A percentile compares a stretch with the other conserved stretches of the same genome.
Conservation (phyloP, 2,329 filamentous ascomycete genomes). For the Pseudocercospora macadamiae region DNA sequence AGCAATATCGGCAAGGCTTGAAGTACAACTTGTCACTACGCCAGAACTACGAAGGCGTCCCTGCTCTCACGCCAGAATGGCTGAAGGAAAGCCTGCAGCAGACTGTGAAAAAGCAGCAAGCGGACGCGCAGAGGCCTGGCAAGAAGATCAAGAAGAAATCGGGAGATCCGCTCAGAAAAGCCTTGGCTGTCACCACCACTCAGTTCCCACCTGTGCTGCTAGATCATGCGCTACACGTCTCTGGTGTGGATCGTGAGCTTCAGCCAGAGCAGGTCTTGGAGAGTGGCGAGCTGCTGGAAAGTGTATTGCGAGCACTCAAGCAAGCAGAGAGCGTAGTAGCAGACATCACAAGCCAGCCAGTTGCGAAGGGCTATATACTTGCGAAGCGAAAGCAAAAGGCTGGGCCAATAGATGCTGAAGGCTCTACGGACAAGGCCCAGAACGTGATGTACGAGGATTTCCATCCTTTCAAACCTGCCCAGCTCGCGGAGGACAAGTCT, state of each 20-base stretch:
- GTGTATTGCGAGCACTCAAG: slow-evolving; percentile 68
- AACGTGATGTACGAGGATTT: slow-evolving; percentile 82
- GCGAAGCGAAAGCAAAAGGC: slow-evolving; percentile 57
- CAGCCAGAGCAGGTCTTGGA: slow-evolving; percentile 72
- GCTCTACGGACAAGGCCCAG: slow-evolving; percentile 45
- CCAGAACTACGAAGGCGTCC: slow-evolving; percentile 79
- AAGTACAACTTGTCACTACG: slow-evolving; percentile 79
- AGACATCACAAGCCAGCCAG: slow-evolving; percentile 66
- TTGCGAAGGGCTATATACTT: slow-evolving; percentile 82
- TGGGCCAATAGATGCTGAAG: slow-evolving; percentile 35
- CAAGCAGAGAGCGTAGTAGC: slow-evolving; percentile 72
- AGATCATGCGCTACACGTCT: slow-evolving; percentile 77
- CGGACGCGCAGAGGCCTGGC: slow-evolving; percentile 50
- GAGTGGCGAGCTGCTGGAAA: slow-evolving; percentile 65
- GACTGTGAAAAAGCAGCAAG: slow-evolving; percentile 62
- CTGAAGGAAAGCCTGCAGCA: slow-evolving; percentile 70
- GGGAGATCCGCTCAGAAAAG: slow-evolving; percentile 75
- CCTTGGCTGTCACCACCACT: slow-evolving; percentile 79
- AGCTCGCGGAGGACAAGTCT: slow-evolving; percentile 70
- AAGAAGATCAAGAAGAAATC: slow-evolving; percentile 75
- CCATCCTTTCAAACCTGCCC: slow-evolving; percentile 83
- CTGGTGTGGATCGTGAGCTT: slow-evolving; percentile 68
- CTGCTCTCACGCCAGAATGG: slow-evolving; percentile 72
- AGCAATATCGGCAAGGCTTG: slow-evolving; percentile 75
- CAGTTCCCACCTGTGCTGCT: slow-evolving; percentile 87